Evolutionary conservation across 331 rosid species (phyloP).

Genomic region (Pyrus hybrid): DNA sequence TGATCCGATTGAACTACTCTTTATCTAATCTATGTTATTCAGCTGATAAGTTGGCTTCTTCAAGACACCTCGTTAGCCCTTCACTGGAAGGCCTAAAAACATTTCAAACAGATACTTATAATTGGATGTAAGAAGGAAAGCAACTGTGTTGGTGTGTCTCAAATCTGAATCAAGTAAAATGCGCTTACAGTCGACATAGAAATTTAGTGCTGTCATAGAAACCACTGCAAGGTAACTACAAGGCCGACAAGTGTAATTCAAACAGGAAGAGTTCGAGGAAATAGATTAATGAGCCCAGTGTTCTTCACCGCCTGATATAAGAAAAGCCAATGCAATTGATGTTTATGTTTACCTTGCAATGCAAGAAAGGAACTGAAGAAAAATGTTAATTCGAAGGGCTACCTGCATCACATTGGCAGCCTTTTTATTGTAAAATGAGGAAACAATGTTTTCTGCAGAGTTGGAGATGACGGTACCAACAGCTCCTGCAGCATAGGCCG

Average conservation of each 20-base stretch:
- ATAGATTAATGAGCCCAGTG: conserved; percentile 61
- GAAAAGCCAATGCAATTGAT: conserved; percentile 2
- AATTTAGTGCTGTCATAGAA: conserved; percentile 85
- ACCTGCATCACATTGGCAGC: conserved; percentile 47
- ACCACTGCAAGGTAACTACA: conserved; percentile 81
- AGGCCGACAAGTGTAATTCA: conserved; percentile 73
- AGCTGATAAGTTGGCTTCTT: conserved; percentile 31
- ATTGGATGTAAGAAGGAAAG: not conserved
- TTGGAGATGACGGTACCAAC: conserved; percentile 46
- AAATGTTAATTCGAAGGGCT: conserved; percentile 1
- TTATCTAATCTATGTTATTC: conserved; percentile 1
- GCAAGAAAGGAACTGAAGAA: not conserved
- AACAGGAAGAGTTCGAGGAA: conserved; percentile 81
- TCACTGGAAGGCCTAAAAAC: conserved; percentile 59
- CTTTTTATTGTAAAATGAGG: conserved; percentile 54
- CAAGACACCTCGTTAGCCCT: conserved; percentile 30
- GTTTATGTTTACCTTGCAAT: not conserved
- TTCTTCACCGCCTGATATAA: conserved; percentile 59
- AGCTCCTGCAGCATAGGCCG: conserved; percentile 52
- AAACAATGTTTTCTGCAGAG: conserved; percentile 60
- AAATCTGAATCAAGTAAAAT: not conserved
- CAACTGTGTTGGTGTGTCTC: not conserved
- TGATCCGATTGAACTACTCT: not conserved
- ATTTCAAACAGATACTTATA: not conserved
- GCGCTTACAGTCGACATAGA: conserved; percentile 75